These are phyloP conservation scores for Kodamaea restingae DNA, from an alignment of 805 yeast species.

Conservation along the genomic window DNA sequence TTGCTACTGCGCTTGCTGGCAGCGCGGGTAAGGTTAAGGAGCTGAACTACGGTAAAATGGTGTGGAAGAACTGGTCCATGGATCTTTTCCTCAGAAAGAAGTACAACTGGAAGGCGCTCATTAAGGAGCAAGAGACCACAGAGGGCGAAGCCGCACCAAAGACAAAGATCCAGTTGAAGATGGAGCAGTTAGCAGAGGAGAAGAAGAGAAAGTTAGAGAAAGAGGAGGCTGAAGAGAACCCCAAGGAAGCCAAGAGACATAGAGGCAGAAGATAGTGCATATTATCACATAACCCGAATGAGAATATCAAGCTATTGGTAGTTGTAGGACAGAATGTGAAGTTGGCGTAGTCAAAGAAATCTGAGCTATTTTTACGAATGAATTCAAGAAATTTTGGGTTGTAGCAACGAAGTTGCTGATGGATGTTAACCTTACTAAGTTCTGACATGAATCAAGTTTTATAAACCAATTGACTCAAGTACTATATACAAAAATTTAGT, in stretches of 20 bases:
- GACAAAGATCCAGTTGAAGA: slow-evolving; percentile 32
- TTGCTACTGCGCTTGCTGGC: slow-evolving; percentile 62
- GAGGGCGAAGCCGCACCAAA: slow-evolving; percentile 23
- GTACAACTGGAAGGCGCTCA: slow-evolving; percentile 74
- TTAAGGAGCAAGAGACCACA: slow-evolving; percentile 42
- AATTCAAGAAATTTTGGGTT: too few relatives aligned
- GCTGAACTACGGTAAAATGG: slow-evolving; percentile 81
- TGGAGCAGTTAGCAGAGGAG: slow-evolving; percentile 33
- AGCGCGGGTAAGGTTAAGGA: slow-evolving; percentile 71
- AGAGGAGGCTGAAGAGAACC: slow-evolving; percentile 16
- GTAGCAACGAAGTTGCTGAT: too few relatives aligned
- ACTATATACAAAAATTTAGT: too few relatives aligned
- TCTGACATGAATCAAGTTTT: too few relatives aligned
- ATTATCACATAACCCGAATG: background rate
- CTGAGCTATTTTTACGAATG: too few relatives aligned
- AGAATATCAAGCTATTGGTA: too few relatives aligned
- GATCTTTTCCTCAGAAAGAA: slow-evolving; percentile 71
- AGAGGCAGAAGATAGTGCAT: slow-evolving; percentile 14
- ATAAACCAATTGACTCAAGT: too few relatives aligned
- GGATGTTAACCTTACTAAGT: too few relatives aligned
- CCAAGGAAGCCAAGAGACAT: slow-evolving; percentile 19
- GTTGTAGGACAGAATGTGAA: background rate
- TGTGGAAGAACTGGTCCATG: slow-evolving; percentile 94
- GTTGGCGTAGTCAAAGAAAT: too few relatives aligned
- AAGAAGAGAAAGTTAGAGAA: slow-evolving; percentile 27